These are phyloP conservation scores for Irpex rosettiformis DNA, from an alignment of 1,284 basidiomycete species.

Conservation along the genomic window DNA sequence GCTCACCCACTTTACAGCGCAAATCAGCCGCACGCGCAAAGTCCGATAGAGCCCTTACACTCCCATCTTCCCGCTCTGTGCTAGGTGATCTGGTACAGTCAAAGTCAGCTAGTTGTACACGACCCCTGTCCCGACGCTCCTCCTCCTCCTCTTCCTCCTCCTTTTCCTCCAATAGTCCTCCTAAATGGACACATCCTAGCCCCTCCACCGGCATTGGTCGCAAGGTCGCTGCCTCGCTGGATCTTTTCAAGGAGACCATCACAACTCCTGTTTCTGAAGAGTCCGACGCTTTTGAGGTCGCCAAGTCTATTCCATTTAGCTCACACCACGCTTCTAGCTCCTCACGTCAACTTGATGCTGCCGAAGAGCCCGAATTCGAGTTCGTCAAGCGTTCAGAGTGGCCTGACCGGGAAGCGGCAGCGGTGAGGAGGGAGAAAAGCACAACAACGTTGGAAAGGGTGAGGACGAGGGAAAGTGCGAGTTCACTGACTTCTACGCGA, in stretches of 20 bases:
- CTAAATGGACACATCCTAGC: slow-evolving; percentile 19
- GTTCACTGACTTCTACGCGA: slow-evolving; percentile 25
- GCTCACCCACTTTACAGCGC: slow-evolving; percentile 20
- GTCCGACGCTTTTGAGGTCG: slow-evolving; percentile 28
- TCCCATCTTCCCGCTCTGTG: slow-evolving; percentile 25
- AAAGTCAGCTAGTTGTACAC: slow-evolving; percentile 27
- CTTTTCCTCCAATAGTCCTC: slow-evolving; percentile 18
- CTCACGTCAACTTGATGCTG: slow-evolving; percentile 44
- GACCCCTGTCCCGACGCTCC: slow-evolving; percentile 36
- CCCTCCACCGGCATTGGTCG: slow-evolving; percentile 54
- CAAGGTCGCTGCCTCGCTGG: slow-evolving; percentile 75
- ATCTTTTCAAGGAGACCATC: slow-evolving; percentile 75
- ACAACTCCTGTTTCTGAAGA: slow-evolving; percentile 40
- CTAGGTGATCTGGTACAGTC: slow-evolving; percentile 24
- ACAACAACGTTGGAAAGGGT: slow-evolving; percentile 53
- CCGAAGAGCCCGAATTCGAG: slow-evolving; percentile 66
- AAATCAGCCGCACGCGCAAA: slow-evolving; percentile 21
- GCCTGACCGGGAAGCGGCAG: slow-evolving; percentile 71
- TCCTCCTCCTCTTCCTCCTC: slow-evolving; percentile 41
- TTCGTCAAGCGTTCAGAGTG: slow-evolving; percentile 80
- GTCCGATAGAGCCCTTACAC: slow-evolving; percentile 27
- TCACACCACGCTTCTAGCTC: slow-evolving; percentile 40
- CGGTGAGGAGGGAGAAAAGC: slow-evolving; percentile 63
- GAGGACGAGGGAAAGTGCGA: slow-evolving; percentile 44
- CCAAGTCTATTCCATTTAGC: slow-evolving; percentile 26